Evolutionary conservation across 257 asterid genomes (phyloP).

Genomic region (Solanum arcanum): DNA sequence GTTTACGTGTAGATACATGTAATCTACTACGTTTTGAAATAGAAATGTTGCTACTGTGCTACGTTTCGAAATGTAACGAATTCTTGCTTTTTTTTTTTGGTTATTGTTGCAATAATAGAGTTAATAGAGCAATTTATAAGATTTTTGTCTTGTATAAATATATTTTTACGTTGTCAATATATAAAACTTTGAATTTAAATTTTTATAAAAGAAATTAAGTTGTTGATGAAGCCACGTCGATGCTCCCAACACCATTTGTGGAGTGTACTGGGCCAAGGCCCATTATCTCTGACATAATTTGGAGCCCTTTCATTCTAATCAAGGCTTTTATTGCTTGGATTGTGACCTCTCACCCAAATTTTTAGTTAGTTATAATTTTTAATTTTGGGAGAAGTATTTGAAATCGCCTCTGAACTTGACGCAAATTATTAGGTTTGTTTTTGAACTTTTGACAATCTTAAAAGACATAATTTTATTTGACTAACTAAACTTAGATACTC

Average conservation of each 20-base stretch:
- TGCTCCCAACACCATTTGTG: slow-evolving; percentile 1
- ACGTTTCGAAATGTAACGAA: not conserved
- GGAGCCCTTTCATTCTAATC: not conserved
- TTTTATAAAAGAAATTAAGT: not conserved
- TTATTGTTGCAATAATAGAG: not conserved
- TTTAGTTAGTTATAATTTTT: not conserved
- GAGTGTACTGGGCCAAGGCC: not conserved
- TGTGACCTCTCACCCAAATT: not conserved
- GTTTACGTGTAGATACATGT: not conserved
- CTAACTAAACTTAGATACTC: too few relatives aligned
- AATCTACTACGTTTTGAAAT: not conserved
- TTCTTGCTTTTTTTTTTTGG: not conserved
- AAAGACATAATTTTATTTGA: too few relatives aligned
- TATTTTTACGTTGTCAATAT: not conserved
- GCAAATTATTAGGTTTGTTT: not conserved
- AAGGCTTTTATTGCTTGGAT: not conserved
- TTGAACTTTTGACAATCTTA: not conserved
- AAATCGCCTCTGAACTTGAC: not conserved
- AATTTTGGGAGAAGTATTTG: not conserved
- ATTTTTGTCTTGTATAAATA: too few relatives aligned
- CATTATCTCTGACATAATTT: not conserved
- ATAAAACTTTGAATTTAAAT: not conserved
- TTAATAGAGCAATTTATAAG: not conserved
- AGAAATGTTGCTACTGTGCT: not conserved
- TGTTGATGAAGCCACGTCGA: slow-evolving; percentile 14